Base-by-base conservation (phyloP, 2,329 filamentous ascomycete species). In the Tolypocladium tropicale region DNA sequence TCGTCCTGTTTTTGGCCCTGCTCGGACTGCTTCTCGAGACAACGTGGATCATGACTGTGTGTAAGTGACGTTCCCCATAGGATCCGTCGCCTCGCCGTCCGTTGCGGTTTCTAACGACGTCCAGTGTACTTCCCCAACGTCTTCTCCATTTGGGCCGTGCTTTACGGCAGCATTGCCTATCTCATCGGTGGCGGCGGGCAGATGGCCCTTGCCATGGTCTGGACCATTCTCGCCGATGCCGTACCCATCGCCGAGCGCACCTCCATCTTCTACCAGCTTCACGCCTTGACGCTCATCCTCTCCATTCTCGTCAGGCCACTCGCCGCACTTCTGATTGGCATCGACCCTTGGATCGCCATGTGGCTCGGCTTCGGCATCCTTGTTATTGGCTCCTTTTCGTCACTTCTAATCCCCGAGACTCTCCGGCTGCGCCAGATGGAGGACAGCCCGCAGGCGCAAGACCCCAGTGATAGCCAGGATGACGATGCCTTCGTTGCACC, bases 171-270 rank as follows among this genome's bases (percentile, higher is more conserved):
- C 4, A 11, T 70, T 0, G 70, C 72, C 23, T 66, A 63, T 28
- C 62, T 78, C 53, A 67, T 78, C 52, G 76, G 76, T 1, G 74
- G 74, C 10, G 75, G 75, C 23, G 41, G 21, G 21, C 2, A 4
- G 16, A 72, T 77, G 57, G 64, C 70, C 0, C 58, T 60, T 2
- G 74, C 76, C 53, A 77, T 78, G 73, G 56, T 75, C 7, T 78
- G 69, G 62, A 79, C 76, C 9, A 68, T 74, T 39, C 56, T 77
- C 14, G 70, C 73, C n/a, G 76, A 79, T 54, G 71, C 75, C 1
- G 64, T 73, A 0, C 73, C 73, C 0, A 63, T 71, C 0, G 66
- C 63, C 0, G 66, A 70, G 50, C 58, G 74, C 52, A 74, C 76
- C 6, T 66, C 68, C 10, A 64, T 70, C 34, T 78, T 75, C 59